phyloP scores from a whole-genome alignment of 257 asterid species.

The Solanum peruvianum region DNA sequence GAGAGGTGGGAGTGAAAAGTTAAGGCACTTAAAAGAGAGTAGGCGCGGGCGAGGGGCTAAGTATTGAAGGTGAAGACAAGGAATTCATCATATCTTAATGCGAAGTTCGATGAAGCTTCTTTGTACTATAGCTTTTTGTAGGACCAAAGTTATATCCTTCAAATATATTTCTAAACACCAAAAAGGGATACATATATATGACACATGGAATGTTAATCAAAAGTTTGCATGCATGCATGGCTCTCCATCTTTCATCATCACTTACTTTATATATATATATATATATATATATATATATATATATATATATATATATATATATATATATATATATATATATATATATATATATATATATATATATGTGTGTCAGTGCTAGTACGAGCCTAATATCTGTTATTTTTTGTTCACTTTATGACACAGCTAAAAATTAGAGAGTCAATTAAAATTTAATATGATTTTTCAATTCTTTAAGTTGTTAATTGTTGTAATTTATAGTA shows the following conservation, averaged over 20 bases:
- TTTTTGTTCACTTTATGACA: too few relatives aligned
- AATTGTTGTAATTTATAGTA: too few relatives aligned
- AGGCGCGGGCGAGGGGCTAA: not conserved
- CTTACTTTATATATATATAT: not conserved
- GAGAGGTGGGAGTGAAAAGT: not conserved
- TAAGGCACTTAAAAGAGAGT: not conserved
- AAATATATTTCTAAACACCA: not conserved
- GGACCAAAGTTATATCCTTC: not conserved
- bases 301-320: too few relatives aligned
- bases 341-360: too few relatives aligned
- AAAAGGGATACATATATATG: not conserved
- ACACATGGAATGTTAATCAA: not conserved
- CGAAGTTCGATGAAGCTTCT: not conserved
- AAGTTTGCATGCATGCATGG: not conserved
- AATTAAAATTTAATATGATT: too few relatives aligned
- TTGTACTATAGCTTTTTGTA: not conserved
- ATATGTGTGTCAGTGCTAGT: too few relatives aligned
- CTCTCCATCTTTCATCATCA: not conserved
- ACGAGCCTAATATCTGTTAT: too few relatives aligned
- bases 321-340: too few relatives aligned
- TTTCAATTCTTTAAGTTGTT: too few relatives aligned
- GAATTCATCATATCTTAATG: not conserved
- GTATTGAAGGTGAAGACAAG: not conserved
- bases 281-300: too few relatives aligned
- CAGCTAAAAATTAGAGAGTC: too few relatives aligned